Evolutionary conservation across 2,329 filamentous ascomycete species (phyloP).

Genomic region (Cladophialophora carrionii): DNA sequence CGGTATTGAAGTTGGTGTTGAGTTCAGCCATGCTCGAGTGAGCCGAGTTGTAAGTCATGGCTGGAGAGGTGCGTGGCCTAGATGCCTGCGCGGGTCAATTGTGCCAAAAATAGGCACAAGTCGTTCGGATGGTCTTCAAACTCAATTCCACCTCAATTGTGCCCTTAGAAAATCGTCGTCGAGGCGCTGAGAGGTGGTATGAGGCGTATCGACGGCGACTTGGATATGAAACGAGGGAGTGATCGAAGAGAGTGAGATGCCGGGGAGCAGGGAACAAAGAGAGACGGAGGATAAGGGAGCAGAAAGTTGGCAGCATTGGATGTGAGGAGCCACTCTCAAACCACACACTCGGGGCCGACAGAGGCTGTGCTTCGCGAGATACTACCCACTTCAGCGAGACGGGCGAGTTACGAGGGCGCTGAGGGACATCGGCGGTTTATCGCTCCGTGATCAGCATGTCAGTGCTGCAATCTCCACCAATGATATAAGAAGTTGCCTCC

Average conservation of each 20-base stretch:
- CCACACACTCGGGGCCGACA: constrained; percentile 13
- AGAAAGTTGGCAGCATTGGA: constrained; percentile 21
- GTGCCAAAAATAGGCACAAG: constrained; percentile 31
- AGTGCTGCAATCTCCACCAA: neutral
- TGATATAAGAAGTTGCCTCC: neutral
- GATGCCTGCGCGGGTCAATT: constrained; percentile 24
- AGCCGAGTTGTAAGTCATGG: constrained; percentile 19
- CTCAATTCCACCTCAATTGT: neutral
- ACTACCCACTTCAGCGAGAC: neutral
- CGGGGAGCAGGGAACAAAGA: constrained; percentile 1
- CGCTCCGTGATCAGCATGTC: neutral
- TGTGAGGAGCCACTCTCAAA: constrained; percentile 10
- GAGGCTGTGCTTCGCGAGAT: constrained; percentile 25
- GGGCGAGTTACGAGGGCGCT: neutral
- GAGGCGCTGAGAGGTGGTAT: neutral
- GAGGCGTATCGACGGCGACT: neutral
- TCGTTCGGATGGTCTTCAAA: neutral
- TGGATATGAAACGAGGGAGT: constrained; percentile 12
- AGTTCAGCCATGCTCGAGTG: constrained; percentile 37
- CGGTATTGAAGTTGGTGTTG: constrained; percentile 48
- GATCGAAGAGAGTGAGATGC: constrained; percentile 9
- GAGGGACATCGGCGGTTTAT: neutral
- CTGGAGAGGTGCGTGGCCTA: constrained; percentile 27
- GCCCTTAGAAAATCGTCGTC: neutral
- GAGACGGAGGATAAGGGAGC: constrained; percentile 5